Conservation (phyloP, 2,329 filamentous ascomycete genomes). For the Amesomyces nigricolor region DNA sequence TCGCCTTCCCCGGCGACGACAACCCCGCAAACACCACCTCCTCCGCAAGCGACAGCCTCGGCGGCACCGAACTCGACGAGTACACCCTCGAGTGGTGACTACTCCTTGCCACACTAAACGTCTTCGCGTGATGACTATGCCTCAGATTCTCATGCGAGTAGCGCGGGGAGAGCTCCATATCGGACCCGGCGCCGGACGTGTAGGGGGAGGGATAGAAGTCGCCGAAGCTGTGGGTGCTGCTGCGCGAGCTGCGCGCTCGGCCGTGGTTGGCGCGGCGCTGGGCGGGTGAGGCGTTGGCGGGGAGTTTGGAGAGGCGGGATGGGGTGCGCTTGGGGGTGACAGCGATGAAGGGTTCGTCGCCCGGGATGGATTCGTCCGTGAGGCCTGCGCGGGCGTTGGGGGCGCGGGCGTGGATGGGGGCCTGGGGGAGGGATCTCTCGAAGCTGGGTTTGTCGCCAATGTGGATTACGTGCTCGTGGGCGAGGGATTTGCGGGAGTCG, state of each 20-base stretch:
- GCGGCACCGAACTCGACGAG: slow-evolving; percentile 40
- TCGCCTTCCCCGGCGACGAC: slow-evolving; percentile 44
- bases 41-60: slow-evolving; percentile 42
- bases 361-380: slow-evolving; percentile 56
- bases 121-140: slow-evolving; percentile 5
- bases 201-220: slow-evolving; percentile 26
- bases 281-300: slow-evolving; percentile 30
- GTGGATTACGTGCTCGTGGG: slow-evolving; percentile 13
- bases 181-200: slow-evolving; percentile 26
- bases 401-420: slow-evolving; percentile 52
- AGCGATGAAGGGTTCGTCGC: slow-evolving; percentile 54
- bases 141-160: slow-evolving; percentile 30
- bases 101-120: background rate
- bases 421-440: slow-evolving; percentile 38
- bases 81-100: slow-evolving; percentile 40
- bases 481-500: slow-evolving; percentile 23
- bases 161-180: slow-evolving; percentile 33
- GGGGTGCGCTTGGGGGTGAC: slow-evolving; percentile 46
- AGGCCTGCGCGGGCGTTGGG: slow-evolving; percentile 58
- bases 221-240: slow-evolving; percentile 39
- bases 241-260: slow-evolving; percentile 43
- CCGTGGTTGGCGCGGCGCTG: slow-evolving; percentile 36
- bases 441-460: slow-evolving; percentile 27
- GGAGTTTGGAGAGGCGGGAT: slow-evolving; percentile 49
- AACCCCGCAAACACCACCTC: slow-evolving; percentile 41